Evolutionary conservation across 2,329 filamentous ascomycete genomes (phyloP).

Genomic region (Monosporascus sp.): DNA sequence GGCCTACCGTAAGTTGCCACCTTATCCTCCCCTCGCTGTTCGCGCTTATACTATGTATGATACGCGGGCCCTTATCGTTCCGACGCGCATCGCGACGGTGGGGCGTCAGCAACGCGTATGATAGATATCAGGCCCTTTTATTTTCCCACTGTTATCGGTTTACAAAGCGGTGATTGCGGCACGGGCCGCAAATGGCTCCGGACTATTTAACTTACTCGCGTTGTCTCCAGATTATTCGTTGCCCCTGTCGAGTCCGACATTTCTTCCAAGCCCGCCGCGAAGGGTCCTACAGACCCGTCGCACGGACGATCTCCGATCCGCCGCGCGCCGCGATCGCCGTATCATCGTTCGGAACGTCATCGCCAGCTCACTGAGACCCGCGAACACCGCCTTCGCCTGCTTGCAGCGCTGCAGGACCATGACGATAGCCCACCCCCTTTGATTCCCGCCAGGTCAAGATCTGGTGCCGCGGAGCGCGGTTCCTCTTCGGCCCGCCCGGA

Average conservation of each 20-base stretch:
- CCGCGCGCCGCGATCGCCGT: slow-evolving; percentile 15
- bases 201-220: neutral
- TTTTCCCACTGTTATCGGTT: neutral
- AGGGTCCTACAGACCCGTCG: slow-evolving; percentile 16
- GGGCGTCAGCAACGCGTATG: no score
- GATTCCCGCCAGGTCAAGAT: neutral
- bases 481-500: neutral
- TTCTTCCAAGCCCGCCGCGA: slow-evolving; percentile 28
- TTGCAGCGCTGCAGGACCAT: slow-evolving; percentile 15
- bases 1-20: slow-evolving; percentile 6
- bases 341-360: slow-evolving; percentile 9
- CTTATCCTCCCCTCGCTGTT: neutral
- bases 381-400: slow-evolving; percentile 24
- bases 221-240: slow-evolving; percentile 35
- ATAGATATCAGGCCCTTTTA: neutral
- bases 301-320: slow-evolving; percentile 35
- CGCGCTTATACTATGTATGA: neutral
- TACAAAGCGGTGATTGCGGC: no score
- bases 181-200: no score
- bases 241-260: slow-evolving; percentile 41
- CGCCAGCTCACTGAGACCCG: slow-evolving; percentile 29
- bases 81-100: neutral
- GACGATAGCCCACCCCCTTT: slow-evolving; percentile 2
- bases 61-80: slow-evolving; percentile 1
- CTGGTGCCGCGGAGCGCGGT: neutral